Base-by-base conservation (phyloP, 305 asterid genomes). In the Stenogyne calaminthoides region DNA sequence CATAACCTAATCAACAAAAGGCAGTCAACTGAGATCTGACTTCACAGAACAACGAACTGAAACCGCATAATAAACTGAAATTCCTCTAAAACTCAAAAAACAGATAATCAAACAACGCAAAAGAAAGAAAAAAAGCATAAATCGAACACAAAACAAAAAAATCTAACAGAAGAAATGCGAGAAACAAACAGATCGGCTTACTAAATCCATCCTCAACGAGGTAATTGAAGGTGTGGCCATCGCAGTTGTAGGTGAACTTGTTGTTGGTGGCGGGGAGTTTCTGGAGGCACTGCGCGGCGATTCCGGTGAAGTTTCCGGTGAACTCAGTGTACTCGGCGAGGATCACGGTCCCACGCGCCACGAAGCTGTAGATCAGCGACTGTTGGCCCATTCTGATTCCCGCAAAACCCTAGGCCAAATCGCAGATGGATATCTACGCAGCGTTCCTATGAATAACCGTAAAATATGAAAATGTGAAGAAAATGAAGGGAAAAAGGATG, bases 321-420 rank as follows among this genome's bases (percentile, higher is more conserved):
- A 89, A 89, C 76, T 86, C 96, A 5, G 96, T 88, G 77, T 77
- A 89, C 69, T 89, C 96, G 1, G 94, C 76, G n/a, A 89, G 80
- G 67, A 86, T 85, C 81, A 88, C 94, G 25, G 94, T 88, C 59
- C 96, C 94, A 69, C 96, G 86, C 56, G 96, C 94, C 68, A 81
- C 96, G 71, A 89, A 89, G 71, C 94, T 86, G 88, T 89, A 89
- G 91, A 89, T 89, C 94, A 89, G 77, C 69, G 92, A 88, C 40
- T 88, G 92, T 73, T 89, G 96, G 55, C 94, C 90, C 96, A 89
- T 89, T 68, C 52, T 61, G 7, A 15, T 14, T 27, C 9, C 29
- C 39, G 57, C 40, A 49, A 80, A 79, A 80, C 84, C 86, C 86
- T 82, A 80, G 57, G 72, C 73, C 69, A 76, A 47, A 75, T 18